Conservation (phyloP, 228 moss, liverwort and hornwort genomes). For the Sphagnum magellanicum region DNA sequence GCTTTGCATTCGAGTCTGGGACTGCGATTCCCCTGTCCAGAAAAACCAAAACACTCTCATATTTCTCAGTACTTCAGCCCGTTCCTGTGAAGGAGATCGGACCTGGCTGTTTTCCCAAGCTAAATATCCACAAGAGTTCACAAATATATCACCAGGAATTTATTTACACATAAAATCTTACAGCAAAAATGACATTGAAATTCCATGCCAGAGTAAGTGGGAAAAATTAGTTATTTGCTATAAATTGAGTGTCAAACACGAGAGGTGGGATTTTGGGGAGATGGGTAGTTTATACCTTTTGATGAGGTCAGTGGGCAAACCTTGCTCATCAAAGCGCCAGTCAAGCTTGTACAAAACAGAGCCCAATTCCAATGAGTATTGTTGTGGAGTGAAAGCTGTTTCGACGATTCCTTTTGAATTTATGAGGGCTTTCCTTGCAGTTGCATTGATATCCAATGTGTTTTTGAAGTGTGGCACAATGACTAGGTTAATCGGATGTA, state of each 20-base stretch:
- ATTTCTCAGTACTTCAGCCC: too few relatives aligned
- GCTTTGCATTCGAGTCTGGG: conserved; percentile 34
- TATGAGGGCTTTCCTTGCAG: conserved; percentile 38
- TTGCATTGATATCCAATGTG: conserved; percentile 48
- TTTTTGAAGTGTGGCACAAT: conserved; percentile 45
- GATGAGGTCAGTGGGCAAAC: conserved; percentile 41
- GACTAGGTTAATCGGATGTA: conserved; percentile 40
- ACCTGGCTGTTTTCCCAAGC: too few relatives aligned
- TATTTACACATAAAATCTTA: too few relatives aligned
- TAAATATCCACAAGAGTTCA: too few relatives aligned
- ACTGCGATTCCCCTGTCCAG: conserved; percentile 74
- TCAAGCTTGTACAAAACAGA: conserved; percentile 38
- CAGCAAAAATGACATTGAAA: too few relatives aligned
- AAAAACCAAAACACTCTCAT: background rate
- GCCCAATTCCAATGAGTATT: conserved; percentile 39
- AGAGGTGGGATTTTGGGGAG: too few relatives aligned
- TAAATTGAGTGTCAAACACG: too few relatives aligned
- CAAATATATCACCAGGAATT: too few relatives aligned
- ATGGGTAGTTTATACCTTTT: conserved; percentile 16
- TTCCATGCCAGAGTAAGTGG: too few relatives aligned
- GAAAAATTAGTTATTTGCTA: too few relatives aligned
- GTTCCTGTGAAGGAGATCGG: too few relatives aligned
- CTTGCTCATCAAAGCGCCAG: conserved; percentile 54
- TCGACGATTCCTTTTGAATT: conserved; percentile 35
- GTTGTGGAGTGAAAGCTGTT: conserved; percentile 26